Conservation (phyloP, 139 green algal species). For the Asterochloris erici region DNA sequence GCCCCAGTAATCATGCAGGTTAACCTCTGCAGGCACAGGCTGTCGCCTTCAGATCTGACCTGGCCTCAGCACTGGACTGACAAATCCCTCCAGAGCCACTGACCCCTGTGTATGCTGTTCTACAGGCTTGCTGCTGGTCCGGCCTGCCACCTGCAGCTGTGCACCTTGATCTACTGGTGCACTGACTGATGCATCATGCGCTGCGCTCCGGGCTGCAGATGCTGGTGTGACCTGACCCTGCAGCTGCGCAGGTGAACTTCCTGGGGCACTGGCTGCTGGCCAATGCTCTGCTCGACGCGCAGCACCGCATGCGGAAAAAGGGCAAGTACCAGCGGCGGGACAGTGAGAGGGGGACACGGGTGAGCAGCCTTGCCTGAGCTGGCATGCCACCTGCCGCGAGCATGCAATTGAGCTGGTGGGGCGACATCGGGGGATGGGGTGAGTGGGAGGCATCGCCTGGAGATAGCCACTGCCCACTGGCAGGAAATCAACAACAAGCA, state of each 20-base stretch:
- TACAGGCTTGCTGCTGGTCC: neutral
- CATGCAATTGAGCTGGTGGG: too few relatives aligned
- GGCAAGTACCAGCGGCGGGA: too few relatives aligned
- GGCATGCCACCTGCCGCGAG: too few relatives aligned
- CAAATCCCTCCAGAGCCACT: neutral
- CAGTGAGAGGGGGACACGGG: too few relatives aligned
- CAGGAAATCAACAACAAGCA: neutral
- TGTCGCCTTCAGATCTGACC: too few relatives aligned
- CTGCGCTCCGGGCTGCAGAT: neutral
- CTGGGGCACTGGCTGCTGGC: conserved; percentile 57
- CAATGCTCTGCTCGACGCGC: conserved; percentile 38
- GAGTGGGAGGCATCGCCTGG: neutral
- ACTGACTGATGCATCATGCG: neutral
- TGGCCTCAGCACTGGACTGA: neutral
- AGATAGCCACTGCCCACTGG: neutral
- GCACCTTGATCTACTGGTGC: neutral
- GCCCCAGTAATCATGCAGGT: too few relatives aligned
- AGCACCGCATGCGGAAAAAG: neutral
- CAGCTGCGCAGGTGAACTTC: conserved; percentile 54
- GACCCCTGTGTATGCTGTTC: neutral
- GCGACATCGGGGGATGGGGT: neutral
- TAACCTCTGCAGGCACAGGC: too few relatives aligned
- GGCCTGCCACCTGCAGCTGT: too few relatives aligned
- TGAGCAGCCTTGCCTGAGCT: too few relatives aligned
- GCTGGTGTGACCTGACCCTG: too few relatives aligned